These are phyloP conservation scores for Fusarium sp. DNA, from an alignment of 2,329 filamentous ascomycete genomes.

Conservation along the genomic window DNA sequence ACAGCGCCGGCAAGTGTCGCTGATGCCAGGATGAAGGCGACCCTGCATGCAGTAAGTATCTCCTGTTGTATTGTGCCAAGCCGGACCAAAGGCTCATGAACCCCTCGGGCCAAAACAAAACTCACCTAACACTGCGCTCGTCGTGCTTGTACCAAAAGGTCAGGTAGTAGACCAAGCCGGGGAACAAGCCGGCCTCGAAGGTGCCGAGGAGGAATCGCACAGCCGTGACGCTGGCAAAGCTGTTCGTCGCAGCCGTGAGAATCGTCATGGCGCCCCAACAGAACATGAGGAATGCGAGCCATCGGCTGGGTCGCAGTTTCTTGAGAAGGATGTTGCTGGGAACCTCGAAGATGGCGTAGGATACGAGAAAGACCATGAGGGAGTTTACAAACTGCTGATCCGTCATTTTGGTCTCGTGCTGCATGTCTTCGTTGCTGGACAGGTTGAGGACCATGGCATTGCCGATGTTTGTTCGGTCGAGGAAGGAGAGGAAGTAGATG, in stretches of 20 bases:
- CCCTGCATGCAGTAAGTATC: slow-evolving; percentile 50
- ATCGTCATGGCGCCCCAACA: slow-evolving; percentile 76
- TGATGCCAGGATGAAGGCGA: slow-evolving; percentile 76
- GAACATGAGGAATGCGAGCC: slow-evolving; percentile 74
- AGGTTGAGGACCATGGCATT: slow-evolving; percentile 75
- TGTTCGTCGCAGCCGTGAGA: slow-evolving; percentile 71
- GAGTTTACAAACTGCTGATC: slow-evolving; percentile 68
- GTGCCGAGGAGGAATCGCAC: slow-evolving; percentile 75
- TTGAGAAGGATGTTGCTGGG: slow-evolving; percentile 75
- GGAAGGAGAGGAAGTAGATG: slow-evolving; percentile 75
- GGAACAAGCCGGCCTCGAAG: slow-evolving; percentile 77
- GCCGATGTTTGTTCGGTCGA: slow-evolving; percentile 76
- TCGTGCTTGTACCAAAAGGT: slow-evolving; percentile 80
- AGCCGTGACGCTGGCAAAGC: slow-evolving; percentile 70
- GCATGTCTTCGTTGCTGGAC: slow-evolving; percentile 68
- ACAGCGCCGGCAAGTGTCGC: slow-evolving; percentile 75
- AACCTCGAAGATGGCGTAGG: slow-evolving; percentile 70
- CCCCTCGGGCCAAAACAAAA: slow-evolving; percentile 5
- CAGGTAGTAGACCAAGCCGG: slow-evolving; percentile 69
- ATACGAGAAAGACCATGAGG: slow-evolving; percentile 71
- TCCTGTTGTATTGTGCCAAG: neutral
- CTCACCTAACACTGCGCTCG: slow-evolving; percentile 71
- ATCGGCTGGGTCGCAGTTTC: slow-evolving; percentile 69
- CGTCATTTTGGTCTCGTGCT: slow-evolving; percentile 70
- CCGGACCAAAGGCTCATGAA: neutral